Base-by-base conservation (phyloP, 306 rosid genomes). In the Vicia faba region DNA sequence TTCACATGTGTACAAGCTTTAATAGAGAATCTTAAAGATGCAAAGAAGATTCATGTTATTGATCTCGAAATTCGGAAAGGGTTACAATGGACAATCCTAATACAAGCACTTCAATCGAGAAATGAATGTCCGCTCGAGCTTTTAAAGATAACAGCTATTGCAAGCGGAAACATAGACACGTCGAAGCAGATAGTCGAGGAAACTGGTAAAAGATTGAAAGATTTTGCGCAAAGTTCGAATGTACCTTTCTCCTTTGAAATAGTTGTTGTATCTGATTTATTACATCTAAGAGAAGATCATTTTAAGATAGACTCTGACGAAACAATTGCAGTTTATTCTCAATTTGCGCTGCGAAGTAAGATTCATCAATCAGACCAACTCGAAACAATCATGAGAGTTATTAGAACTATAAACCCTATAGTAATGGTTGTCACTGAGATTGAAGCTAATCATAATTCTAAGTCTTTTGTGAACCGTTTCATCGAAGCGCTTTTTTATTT, bases 361-460 rank as follows among this genome's bases (percentile, higher is more conserved):
- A 53, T 89, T 66, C 20, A 51, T 8, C 36, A 54, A 41, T 68
- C 89, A 4, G 80, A 85, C 28, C 81, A 69, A 15, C 81, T 89
- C 12, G 95, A 83, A 50, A 45, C 72, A 31, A 2, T 74, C 23
- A 87, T 87, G 91, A 69, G 53, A 45, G 84, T 85, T 11, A 51
- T 84, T n/a, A 50, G 69, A 61, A 72, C 68, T 40, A 29, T 87
- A 8, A 79, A 63, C 3, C 89, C 95, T 1, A 16, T 18, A 11
- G 71, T 85, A 3, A 76, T 83, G 84, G 85, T 85, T 46, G 81
- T 85, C 3, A 19, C 23, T 5, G 89, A 89, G 58, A 64, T 82
- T 50, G 95, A 83, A 29, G 89, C 84, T 9, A 89, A 78, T 57
- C 87, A 75, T 48, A 89, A 89, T 43, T 83, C 95, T 3, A 82